Percentiles rank a stretch among this genome's conserved stretches.
phyloP scores from a whole-genome alignment of 495 filamentous ascomycete species.

The Melanomma pulvis-pyrius region DNA sequence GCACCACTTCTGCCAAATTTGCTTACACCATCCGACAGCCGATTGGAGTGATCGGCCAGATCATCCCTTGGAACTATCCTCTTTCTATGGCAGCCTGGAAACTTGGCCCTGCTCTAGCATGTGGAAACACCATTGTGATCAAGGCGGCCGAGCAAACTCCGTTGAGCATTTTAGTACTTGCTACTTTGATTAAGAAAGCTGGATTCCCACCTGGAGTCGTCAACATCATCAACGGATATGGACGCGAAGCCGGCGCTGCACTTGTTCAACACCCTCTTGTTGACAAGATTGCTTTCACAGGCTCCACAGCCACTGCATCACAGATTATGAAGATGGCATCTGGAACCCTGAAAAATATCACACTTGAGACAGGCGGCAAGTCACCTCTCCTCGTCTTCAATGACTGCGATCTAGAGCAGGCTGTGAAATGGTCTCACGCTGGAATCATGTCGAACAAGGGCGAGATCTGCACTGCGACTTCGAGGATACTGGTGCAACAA shows the following conservation, averaged over 20 bases:
- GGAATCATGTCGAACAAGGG: constrained; percentile 13
- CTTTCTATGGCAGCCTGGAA: constrained; percentile 14
- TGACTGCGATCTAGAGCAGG: constrained; percentile 9
- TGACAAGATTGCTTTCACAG: constrained; percentile 44
- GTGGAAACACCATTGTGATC: constrained; percentile 26
- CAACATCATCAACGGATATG: constrained; percentile 21
- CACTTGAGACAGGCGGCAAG: constrained; percentile 37
- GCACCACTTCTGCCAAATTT: too few species aligned
- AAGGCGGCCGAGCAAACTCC: constrained; percentile 25
- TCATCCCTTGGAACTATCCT: constrained; percentile 26
- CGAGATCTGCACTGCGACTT: constrained; percentile 21
- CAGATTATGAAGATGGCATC: constrained; percentile 36
- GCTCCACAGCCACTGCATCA: constrained; percentile 34
- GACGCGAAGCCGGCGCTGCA: neutral
- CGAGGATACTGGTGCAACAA: constrained; percentile 40
- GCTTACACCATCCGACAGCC: neutral
- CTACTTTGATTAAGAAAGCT: constrained; percentile 13
- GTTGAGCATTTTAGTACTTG: neutral
- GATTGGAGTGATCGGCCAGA: constrained; percentile 16
- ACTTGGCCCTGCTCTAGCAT: constrained; percentile 13
- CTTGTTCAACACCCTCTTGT: constrained; percentile 36
- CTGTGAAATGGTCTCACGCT: neutral
- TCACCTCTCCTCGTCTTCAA: constrained; percentile 5
- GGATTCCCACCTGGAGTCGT: constrained; percentile 29
- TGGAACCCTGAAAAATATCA: constrained; percentile 41